Conservation (phyloP, 2,329 filamentous ascomycete species). For the Polytolypa hystricis region DNA sequence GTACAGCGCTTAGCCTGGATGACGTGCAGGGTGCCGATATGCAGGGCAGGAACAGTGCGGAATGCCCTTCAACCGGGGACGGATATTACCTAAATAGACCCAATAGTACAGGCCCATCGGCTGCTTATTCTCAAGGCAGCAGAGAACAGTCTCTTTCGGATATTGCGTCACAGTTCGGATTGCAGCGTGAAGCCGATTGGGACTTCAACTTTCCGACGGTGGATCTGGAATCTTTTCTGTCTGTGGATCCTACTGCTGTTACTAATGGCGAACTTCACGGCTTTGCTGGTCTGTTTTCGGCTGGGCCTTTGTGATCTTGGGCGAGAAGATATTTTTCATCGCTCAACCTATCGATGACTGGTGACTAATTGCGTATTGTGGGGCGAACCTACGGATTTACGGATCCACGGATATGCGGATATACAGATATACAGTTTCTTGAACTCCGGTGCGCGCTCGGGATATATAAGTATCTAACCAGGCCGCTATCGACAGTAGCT, state of each 20-base stretch:
- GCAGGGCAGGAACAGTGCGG: too few species aligned
- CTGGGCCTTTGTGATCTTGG: not conserved
- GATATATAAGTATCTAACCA: too few species aligned
- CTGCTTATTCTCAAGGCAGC: not conserved
- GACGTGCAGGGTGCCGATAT: too few species aligned
- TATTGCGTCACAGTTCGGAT: constrained; percentile 15
- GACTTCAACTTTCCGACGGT: constrained; percentile 31
- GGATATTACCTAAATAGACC: too few species aligned
- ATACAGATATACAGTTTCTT: not conserved
- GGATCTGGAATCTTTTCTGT: constrained; percentile 30
- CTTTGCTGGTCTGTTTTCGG: not conserved
- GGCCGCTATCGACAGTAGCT: too few species aligned
- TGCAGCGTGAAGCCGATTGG: constrained; percentile 27
- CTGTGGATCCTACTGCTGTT: constrained; percentile 19
- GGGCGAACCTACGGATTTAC: not conserved
- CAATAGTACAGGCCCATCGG: too few species aligned
- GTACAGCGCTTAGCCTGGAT: not conserved
- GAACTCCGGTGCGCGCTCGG: too few species aligned
- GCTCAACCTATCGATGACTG: too few species aligned
- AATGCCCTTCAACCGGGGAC: not conserved
- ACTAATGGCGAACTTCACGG: not conserved
- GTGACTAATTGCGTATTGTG: not conserved
- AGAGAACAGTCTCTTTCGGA: constrained; percentile 21
- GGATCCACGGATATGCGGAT: constrained; percentile 3
- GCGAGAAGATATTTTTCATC: not conserved